Evolutionary conservation across 805 yeast species (phyloP).

Genomic region (Candida verbasci): DNA sequence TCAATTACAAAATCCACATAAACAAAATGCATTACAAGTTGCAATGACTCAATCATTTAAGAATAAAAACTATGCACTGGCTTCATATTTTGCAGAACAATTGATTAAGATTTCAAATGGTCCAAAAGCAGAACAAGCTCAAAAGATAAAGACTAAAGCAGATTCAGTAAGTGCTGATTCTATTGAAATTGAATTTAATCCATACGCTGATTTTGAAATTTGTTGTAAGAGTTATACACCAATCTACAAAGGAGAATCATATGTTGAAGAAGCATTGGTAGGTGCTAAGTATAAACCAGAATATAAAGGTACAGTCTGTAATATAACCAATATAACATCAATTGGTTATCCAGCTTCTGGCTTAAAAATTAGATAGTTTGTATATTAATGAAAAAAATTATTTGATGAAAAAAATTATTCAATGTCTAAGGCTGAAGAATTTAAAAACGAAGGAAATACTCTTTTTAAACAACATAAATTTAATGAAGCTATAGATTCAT

Average conservation of each 20-base stretch:
- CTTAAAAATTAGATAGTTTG: slow-evolving; percentile 46
- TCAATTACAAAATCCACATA: slow-evolving; percentile 76
- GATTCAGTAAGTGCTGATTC: slow-evolving; percentile 83
- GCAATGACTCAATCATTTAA: slow-evolving; percentile 93
- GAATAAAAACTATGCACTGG: slow-evolving; percentile 80
- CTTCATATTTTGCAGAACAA: slow-evolving; percentile 85
- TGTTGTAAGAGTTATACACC: slow-evolving; percentile 89
- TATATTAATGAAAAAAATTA: neutral
- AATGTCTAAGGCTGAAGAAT: slow-evolving; percentile 44
- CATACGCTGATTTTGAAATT: slow-evolving; percentile 83
- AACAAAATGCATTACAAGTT: slow-evolving; percentile 83
- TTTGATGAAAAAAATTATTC: no score
- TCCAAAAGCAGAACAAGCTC: slow-evolving; percentile 83
- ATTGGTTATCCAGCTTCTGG: slow-evolving; percentile 95
- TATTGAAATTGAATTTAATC: slow-evolving; percentile 87
- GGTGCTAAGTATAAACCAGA: slow-evolving; percentile 81
- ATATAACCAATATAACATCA: slow-evolving; percentile 67
- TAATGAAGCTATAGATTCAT: slow-evolving; percentile 61
- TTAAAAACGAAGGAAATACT: slow-evolving; percentile 70
- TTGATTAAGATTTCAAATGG: slow-evolving; percentile 72
- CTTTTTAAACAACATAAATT: slow-evolving; percentile 63
- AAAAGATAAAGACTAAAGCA: slow-evolving; percentile 72
- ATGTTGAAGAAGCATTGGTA: slow-evolving; percentile 74
- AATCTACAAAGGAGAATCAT: slow-evolving; percentile 71
- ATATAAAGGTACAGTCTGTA: slow-evolving; percentile 76